Base-by-base conservation (phyloP, 192 early-diverging fungal species). In the Mortierella alpina region DNA sequence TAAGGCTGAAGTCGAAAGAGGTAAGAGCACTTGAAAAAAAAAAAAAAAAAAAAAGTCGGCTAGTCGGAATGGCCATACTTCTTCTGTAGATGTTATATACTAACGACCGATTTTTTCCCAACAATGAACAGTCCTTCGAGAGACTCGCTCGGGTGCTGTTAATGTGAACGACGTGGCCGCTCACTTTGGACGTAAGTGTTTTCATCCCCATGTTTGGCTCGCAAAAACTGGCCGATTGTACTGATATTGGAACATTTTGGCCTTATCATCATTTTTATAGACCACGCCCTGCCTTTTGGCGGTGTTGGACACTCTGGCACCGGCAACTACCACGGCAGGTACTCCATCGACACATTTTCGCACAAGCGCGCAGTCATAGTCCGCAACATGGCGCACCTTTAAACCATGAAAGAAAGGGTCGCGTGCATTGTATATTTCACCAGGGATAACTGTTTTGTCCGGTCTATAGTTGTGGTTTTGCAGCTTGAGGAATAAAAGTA, bases 281-380 rank as follows among this genome's bases (percentile, higher is more conserved):
- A 86, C 39, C 63, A 78, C 52, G 72, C 75, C 22, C 70, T 94
- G 9, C 96, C 96, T 50, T 98, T 97, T 73, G 96, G 95, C 63
- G 97, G 96, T 62, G 89, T 94, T 5, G 96, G 96, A 0, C 62
- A 82, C 4, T 96, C 95, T 11, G 97, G 97, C 7, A 88, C 94
- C 41, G 97, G 97, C 63, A 84, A 69, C 44, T 98, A 97, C 84
- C 95, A 95, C 40, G 96, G 96, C 65, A 84, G 86, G 54, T 80
- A 85, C 75, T 93, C 94, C 6, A 93, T 97, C 82, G 85, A 93
- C 17, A 87, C 91, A 4, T 97, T 96, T 82, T 91, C 95, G 10
- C 95, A 97, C 75, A 78, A 89, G 47, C 86, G 94, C 6, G 63
- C 91, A 14, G 87, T 92, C 59, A 72, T 94, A 72, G 70, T 84